Evolutionary conservation across 257 asterid genomes (phyloP).

Genomic region (Fraxinus excelsior): DNA sequence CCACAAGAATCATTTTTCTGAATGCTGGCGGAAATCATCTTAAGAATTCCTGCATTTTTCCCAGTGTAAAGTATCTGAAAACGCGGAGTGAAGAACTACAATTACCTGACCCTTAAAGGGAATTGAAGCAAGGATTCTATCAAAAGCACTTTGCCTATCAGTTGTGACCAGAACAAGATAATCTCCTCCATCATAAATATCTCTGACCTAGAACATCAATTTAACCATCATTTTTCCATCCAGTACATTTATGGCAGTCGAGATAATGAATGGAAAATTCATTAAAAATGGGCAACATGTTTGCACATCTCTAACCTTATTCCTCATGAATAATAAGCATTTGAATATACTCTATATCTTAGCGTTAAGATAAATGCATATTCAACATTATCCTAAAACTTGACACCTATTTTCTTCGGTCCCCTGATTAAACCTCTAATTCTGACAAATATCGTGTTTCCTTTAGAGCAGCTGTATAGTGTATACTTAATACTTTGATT

Average conservation of each 20-base stretch:
- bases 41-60: not conserved
- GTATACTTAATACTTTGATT: too few relatives aligned
- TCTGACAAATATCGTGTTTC: too few relatives aligned
- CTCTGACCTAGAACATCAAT: constrained; percentile 74
- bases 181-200: constrained; percentile 84
- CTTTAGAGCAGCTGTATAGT: too few relatives aligned
- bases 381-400: too few relatives aligned
- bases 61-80: not conserved
- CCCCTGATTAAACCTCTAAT: too few relatives aligned
- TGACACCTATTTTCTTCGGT: too few relatives aligned
- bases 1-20: not conserved
- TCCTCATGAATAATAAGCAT: too few relatives aligned
- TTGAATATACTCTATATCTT: too few relatives aligned
- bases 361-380: too few relatives aligned
- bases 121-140: constrained; percentile 91
- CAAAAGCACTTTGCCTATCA: constrained; percentile 94
- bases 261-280: not conserved
- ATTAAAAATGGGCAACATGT: not conserved
- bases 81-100: constrained; percentile 3
- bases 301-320: too few relatives aligned
- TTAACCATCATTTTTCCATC: not conserved
- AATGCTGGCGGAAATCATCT: too few relatives aligned
- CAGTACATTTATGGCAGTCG: not conserved
- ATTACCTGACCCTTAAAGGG: constrained; percentile 95
- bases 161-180: constrained; percentile 86